These are phyloP conservation scores for Trichoderma asperellum DNA, from an alignment of 2,329 filamentous ascomycete genomes.

Conservation along the genomic window DNA sequence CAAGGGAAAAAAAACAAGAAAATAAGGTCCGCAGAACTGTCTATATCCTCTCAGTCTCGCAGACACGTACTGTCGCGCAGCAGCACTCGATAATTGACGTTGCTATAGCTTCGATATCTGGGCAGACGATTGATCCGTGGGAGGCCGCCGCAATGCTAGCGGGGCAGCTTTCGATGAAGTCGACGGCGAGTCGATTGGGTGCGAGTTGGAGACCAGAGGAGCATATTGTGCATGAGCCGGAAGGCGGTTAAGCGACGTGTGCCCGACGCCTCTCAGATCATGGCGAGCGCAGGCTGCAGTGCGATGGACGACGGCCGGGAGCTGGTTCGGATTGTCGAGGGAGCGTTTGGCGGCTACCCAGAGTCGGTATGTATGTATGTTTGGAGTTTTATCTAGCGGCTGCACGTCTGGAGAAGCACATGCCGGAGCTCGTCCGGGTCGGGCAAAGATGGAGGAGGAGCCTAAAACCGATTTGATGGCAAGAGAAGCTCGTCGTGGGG, in stretches of 20 bases:
- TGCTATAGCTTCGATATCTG: constrained; percentile 14
- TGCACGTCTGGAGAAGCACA: constrained; percentile 13
- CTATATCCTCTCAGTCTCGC: neutral
- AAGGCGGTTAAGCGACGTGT: constrained; percentile 7
- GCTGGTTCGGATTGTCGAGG: constrained; percentile 2
- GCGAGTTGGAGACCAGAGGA: constrained; percentile 25
- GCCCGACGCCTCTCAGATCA: constrained; percentile 27
- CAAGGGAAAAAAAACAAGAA: neutral
- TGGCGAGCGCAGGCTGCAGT: constrained; percentile 25
- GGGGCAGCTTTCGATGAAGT: constrained; percentile 27
- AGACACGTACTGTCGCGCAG: constrained; percentile 5
- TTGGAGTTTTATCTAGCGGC: neutral
- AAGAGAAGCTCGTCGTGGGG: neutral
- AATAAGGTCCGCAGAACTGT: neutral
- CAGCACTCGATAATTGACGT: constrained; percentile 1
- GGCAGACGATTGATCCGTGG: constrained; percentile 18
- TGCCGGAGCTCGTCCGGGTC: constrained; percentile 9
- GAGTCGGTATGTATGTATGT: neutral
- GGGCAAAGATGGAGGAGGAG: constrained; percentile 15
- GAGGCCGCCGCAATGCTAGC: constrained; percentile 28
- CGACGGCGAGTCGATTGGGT: constrained; percentile 27
- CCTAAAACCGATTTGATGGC: neutral
- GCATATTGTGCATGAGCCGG: constrained; percentile 29
- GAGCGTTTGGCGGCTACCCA: neutral
- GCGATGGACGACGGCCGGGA: constrained; percentile 18